A percentile compares a stretch with the other conserved stretches of the same genome.
Evolutionary conservation across 116 monocot genomes (phyloP).

Genomic region (Iris pallida): DNA sequence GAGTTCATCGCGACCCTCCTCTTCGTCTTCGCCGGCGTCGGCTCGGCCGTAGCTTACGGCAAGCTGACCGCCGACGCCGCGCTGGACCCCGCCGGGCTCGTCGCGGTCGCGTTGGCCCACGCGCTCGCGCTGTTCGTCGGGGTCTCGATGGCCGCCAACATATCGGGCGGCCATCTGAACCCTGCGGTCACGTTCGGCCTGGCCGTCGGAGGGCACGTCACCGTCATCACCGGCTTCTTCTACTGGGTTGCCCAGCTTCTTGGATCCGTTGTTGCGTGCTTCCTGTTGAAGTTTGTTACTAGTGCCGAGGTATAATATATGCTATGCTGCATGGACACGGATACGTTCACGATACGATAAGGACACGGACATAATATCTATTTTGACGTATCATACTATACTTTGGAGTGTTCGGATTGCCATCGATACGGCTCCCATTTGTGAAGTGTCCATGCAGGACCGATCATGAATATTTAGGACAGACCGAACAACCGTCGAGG

Average conservation of each 20-base stretch:
- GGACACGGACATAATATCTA: too few species aligned
- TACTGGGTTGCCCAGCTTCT: conserved; percentile 1
- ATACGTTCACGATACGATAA: too few species aligned
- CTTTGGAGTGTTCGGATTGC: too few species aligned
- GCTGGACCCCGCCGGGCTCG: conserved; percentile 9
- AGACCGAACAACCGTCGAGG: too few species aligned
- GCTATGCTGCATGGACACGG: too few species aligned
- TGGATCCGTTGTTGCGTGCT: conserved; percentile 34
- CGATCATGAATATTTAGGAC: too few species aligned
- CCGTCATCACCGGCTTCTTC: neutral
- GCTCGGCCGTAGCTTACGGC: conserved; percentile 50
- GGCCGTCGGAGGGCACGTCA: neutral
- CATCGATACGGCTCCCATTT: too few species aligned
- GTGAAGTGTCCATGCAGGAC: too few species aligned
- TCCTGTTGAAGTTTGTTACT: conserved; percentile 52
- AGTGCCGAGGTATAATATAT: conserved; percentile 12
- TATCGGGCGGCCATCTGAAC: conserved; percentile 10
- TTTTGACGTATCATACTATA: neutral
- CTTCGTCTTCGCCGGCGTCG: conserved; percentile 58
- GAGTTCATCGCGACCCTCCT: conserved; percentile 66
- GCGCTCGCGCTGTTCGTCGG: conserved; percentile 8
- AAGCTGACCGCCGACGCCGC: conserved; percentile 4
- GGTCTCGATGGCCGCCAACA: conserved; percentile 17
- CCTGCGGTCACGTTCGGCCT: conserved; percentile 5
- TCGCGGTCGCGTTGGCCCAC: conserved; percentile 10